Percentiles rank a stretch among this genome's conserved stretches.
These are phyloP conservation scores for Cercospora berteroae DNA, from an alignment of 2,329 filamentous ascomycete genomes.

Conservation along the genomic window DNA sequence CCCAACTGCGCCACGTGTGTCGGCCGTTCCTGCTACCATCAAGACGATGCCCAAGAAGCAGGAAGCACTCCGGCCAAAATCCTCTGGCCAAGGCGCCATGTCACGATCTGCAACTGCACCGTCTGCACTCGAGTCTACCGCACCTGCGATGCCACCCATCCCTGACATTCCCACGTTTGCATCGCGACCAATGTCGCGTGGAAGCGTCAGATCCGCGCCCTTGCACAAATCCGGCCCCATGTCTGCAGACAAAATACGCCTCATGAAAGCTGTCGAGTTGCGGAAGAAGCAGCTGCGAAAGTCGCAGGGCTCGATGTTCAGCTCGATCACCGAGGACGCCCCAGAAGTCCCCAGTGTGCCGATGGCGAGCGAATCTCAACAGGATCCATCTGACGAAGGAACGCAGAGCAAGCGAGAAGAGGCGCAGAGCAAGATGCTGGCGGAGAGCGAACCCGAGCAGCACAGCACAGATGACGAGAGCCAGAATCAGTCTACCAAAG, in stretches of 20 bases:
- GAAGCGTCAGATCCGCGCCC: constrained; percentile 46
- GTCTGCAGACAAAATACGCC: constrained; percentile 81
- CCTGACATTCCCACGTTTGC: constrained; percentile 36
- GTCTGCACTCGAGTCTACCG: constrained; percentile 8
- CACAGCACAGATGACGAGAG: constrained; percentile 22
- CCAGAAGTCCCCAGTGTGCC: constrained; percentile 25
- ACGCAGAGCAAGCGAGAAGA: background rate
- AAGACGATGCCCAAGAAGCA: constrained; percentile 31
- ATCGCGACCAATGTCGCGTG: constrained; percentile 37
- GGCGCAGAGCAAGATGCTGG: constrained; percentile 15
- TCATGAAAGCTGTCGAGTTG: constrained; percentile 92
- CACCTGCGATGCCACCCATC: constrained; percentile 37
- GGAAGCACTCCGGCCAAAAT: constrained; percentile 38
- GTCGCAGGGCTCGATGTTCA: constrained; percentile 19
- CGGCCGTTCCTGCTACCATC: constrained; percentile 32
- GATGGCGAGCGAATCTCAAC: background rate
- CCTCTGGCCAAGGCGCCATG: constrained; percentile 30
- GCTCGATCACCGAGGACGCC: constrained; percentile 17
- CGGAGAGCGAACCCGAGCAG: constrained; percentile 13
- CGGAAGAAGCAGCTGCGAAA: constrained; percentile 71
- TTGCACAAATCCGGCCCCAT: constrained; percentile 49
- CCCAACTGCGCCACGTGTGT: constrained; percentile 54
- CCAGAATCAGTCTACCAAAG: constrained; percentile 42
- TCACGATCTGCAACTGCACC: constrained; percentile 15
- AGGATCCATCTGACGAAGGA: constrained; percentile 19